A percentile compares a stretch with the other conserved stretches of the same genome.
These are phyloP conservation scores for Postia placenta DNA, from an alignment of 768 basidiomycete species.

Conservation along the genomic window DNA sequence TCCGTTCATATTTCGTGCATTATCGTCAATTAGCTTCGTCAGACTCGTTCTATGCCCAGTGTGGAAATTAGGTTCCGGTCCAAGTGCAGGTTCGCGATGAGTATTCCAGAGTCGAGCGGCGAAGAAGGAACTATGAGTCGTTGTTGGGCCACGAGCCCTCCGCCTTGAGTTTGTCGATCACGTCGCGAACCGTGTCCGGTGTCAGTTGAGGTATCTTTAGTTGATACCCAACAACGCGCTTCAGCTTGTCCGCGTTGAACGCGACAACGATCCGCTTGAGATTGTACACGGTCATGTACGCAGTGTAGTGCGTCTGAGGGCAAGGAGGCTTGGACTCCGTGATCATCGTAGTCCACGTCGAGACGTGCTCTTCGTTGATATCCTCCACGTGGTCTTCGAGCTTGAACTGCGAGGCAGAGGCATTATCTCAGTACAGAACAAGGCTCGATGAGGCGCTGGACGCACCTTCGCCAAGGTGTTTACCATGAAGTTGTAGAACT, in stretches of 20 bases:
- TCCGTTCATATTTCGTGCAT: not conserved
- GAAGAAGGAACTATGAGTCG: constrained; percentile 13
- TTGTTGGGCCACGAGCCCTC: constrained; percentile 49
- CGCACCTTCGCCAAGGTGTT: constrained; percentile 61
- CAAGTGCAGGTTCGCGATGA: too few relatives aligned
- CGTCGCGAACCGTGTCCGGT: constrained; percentile 55
- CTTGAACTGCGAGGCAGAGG: constrained; percentile 37
- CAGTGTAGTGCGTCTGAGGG: constrained; percentile 62
- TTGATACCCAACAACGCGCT: constrained; percentile 63
- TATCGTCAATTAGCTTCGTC: not conserved
- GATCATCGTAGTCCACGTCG: constrained; percentile 81
- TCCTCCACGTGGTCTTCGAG: constrained; percentile 72
- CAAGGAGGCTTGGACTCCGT: constrained; percentile 63
- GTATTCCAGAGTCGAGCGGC: too few relatives aligned
- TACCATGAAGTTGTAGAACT: constrained; percentile 71
- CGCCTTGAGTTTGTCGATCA: constrained; percentile 75
- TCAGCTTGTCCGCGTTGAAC: constrained; percentile 68
- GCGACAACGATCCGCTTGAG: constrained; percentile 66
- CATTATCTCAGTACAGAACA: not conserved
- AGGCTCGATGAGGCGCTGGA: constrained; percentile 1
- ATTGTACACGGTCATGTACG: constrained; percentile 74
- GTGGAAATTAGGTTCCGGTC: too few relatives aligned
- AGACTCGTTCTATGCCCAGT: too few relatives aligned
- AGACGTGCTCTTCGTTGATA: constrained; percentile 80
- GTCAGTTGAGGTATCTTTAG: constrained; percentile 58